Percentiles rank a stretch among this genome's conserved stretches.
phyloP scores from a whole-genome alignment of 1,284 basidiomycete genomes.

The Melampsora americana region DNA sequence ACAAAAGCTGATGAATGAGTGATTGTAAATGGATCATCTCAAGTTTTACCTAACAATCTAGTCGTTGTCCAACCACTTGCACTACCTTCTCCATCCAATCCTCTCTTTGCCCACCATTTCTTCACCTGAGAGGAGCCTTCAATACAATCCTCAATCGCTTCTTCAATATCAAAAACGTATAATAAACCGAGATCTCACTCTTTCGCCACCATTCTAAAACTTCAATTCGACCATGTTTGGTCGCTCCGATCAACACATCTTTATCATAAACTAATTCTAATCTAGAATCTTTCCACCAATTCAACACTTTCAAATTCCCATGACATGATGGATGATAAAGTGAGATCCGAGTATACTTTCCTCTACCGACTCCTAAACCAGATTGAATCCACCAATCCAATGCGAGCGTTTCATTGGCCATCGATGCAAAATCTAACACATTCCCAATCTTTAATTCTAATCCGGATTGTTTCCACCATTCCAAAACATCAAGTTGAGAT shows the following conservation, averaged over 20 bases:
- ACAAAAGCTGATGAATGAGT: too few relatives aligned
- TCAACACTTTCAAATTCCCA: slow-evolving; percentile 71
- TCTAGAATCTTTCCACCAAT: slow-evolving; percentile 76
- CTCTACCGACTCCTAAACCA: slow-evolving; percentile 60
- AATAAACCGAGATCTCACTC: slow-evolving; percentile 69
- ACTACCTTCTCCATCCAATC: slow-evolving; percentile 32
- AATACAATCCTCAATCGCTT: slow-evolving; percentile 76
- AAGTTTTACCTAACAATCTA: slow-evolving; percentile 8
- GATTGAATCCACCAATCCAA: slow-evolving; percentile 76
- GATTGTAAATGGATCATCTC: too few relatives aligned
- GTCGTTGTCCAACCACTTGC: slow-evolving; percentile 33
- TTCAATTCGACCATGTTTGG: slow-evolving; percentile 71
- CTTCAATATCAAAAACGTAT: slow-evolving; percentile 75
- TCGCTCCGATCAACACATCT: slow-evolving; percentile 71
- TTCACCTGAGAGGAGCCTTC: slow-evolving; percentile 62
- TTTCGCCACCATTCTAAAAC: slow-evolving; percentile 80
- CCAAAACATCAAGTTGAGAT: slow-evolving; percentile 67
- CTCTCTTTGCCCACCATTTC: slow-evolving; percentile 29
- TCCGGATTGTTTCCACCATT: slow-evolving; percentile 68
- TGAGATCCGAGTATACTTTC: slow-evolving; percentile 70
- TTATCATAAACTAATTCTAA: slow-evolving; percentile 72
- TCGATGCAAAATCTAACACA: slow-evolving; percentile 73
- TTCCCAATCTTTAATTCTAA: slow-evolving; percentile 72
- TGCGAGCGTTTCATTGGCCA: slow-evolving; percentile 58
- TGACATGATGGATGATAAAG: slow-evolving; percentile 71